Base-by-base conservation (phyloP, 306 rosid genomes). In the Datisca glomerata region DNA sequence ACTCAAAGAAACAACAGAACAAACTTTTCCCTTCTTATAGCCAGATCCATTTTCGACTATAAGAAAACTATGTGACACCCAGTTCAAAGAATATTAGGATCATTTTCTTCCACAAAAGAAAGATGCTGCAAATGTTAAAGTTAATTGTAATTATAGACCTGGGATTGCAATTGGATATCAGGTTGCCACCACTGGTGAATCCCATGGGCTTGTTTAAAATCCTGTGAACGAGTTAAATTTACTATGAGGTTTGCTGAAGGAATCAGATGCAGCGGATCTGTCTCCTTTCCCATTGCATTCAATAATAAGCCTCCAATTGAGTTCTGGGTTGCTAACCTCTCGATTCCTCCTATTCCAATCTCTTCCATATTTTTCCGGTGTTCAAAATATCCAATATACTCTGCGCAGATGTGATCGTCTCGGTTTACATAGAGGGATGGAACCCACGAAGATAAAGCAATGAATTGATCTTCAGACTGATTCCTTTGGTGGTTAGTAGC, bases 161-260 rank as follows among this genome's bases (percentile, higher is more conserved):
- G 70, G 38, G 62, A 57, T 43, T 62, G 56, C 27, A 78, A 33
- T 10, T 28, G 48, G 41, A 78, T 21, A 46, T 69, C 55, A 1
- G 91, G 84, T 51, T 43, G 71, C 98, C 94, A 80, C 98, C 98
- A 91, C 35, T 91, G 96, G 14, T 84, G 86, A 78, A 91, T 80
- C 54, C 98, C 85, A 66, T 89, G 98, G 31, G 98, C 93, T 51
- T 78, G 73, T 68, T 24, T 89, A 31, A 73, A 70, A 51, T 71
- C 72, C 57, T 18, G 21, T 12, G 71, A 29, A 29, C 75, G 81
- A 36, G 77, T 47, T 6, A 46, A 21, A 49, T 84, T 84, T 14
- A 64, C 49, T 0, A 52, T 68, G 45, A 89, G 22, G 15, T 51
- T 65, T 15, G 96, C 98, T 2, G 98, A 89, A 53, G 98, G 96